Conservation (phyloP, 441 rosid genomes). For the Iberis amara region DNA sequence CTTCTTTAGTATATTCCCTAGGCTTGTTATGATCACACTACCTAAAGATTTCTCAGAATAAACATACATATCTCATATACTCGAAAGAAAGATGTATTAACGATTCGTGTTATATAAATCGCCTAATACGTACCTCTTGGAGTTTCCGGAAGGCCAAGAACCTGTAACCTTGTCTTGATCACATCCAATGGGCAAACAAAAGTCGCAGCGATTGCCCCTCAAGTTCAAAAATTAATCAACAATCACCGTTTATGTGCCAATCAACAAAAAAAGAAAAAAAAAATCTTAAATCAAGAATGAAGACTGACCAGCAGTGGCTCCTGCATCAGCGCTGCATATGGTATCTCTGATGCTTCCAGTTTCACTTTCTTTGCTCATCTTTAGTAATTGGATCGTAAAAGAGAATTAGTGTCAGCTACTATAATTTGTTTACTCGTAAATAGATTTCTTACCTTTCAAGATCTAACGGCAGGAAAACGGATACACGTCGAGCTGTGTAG, state of each 20-base stretch:
- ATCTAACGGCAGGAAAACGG: no score
- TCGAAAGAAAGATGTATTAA: background rate
- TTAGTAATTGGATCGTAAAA: no score
- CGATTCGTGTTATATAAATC: no score
- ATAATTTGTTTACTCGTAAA: no score
- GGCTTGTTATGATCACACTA: constrained; percentile 55
- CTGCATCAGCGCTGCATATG: constrained; percentile 53
- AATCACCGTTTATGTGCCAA: no score
- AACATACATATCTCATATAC: background rate
- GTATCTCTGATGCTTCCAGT: constrained; percentile 34
- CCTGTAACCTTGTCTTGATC: constrained; percentile 82
- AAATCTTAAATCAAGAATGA: no score
- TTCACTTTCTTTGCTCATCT: no score
- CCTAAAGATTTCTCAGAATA: constrained; percentile 34
- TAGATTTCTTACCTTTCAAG: no score
- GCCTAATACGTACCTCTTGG: constrained; percentile 37
- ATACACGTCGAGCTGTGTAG: no score
- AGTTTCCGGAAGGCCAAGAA: constrained; percentile 58
- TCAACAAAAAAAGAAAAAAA: no score
- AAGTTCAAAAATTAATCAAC: background rate
- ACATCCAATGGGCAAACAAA: constrained; percentile 84
- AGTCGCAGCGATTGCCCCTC: constrained; percentile 80
- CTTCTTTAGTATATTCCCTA: constrained; percentile 46
- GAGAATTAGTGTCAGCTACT: no score
- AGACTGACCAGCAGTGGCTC: constrained; percentile 69